phyloP scores from a whole-genome alignment of 2,329 filamentous ascomycete genomes.

The Sporothrix inflata region DNA sequence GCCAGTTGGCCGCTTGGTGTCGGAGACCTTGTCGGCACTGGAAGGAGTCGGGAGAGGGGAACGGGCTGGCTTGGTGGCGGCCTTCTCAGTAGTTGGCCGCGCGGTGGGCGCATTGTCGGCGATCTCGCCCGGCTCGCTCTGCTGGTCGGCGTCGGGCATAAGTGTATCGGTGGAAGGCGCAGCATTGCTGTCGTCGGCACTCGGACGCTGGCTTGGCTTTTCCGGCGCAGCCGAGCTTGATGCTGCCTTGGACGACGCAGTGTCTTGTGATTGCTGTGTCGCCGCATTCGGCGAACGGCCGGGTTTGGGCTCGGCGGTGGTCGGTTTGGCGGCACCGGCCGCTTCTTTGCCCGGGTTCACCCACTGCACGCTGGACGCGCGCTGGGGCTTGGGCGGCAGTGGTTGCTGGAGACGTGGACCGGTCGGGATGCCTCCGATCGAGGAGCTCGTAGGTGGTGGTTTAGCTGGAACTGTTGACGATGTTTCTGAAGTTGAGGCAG shows the following conservation, averaged over 20 bases:
- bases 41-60: not conserved
- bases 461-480: constrained; percentile 40
- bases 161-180: constrained; percentile 43
- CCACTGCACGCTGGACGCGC: constrained; percentile 63
- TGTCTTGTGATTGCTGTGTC: constrained; percentile 48
- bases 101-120: constrained; percentile 41
- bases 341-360: constrained; percentile 54
- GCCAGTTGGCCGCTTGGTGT: constrained; percentile 24
- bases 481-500: constrained; percentile 39
- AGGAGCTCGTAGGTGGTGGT: constrained; percentile 47
- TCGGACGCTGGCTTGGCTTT: constrained; percentile 51
- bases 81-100: not conserved
- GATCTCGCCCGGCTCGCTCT: constrained; percentile 52
- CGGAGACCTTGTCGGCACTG: not conserved
- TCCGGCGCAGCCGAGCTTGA: constrained; percentile 43
- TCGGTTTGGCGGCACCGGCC: constrained; percentile 48
- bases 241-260: constrained; percentile 47
- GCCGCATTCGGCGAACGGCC: constrained; percentile 41
- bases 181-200: constrained; percentile 58
- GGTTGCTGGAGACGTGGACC: constrained; percentile 58
- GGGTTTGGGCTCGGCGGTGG: constrained; percentile 53
- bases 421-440: constrained; percentile 54
- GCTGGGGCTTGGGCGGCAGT: constrained; percentile 40
- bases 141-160: constrained; percentile 45
- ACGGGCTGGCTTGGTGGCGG: constrained; percentile 5